phyloP scores from a whole-genome alignment of 208 protist species.

The Tritrichomonas foetus region DNA sequence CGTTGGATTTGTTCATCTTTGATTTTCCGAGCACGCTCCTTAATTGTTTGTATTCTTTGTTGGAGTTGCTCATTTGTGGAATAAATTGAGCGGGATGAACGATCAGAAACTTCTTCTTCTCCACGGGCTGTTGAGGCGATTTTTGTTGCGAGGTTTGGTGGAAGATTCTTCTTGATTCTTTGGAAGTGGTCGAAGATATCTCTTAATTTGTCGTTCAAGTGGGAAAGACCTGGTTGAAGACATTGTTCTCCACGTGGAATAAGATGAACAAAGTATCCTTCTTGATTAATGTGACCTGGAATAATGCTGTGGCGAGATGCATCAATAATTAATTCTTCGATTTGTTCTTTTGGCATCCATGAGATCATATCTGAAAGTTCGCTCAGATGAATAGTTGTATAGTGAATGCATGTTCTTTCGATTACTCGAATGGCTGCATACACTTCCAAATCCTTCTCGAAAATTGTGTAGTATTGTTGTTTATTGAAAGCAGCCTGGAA shows the following conservation, averaged over 20 bases:
- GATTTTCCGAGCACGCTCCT: too few relatives aligned
- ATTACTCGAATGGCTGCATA: not conserved
- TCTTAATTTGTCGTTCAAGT: not conserved
- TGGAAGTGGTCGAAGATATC: conserved; percentile 33
- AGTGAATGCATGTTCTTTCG: not conserved
- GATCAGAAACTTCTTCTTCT: too few relatives aligned
- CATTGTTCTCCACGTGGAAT: not conserved
- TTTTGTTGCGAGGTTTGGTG: too few relatives aligned
- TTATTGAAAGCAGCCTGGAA: not conserved
- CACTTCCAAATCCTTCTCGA: not conserved
- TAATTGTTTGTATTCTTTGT: not conserved
- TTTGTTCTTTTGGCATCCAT: not conserved
- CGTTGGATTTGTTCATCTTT: not conserved
- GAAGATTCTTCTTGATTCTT: not conserved
- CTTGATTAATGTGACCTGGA: not conserved
- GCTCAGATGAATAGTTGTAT: not conserved
- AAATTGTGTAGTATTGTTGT: not conserved
- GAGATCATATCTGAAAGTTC: not conserved
- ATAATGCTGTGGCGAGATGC: not conserved
- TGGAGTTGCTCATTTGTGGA: not conserved
- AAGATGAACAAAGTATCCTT: not conserved
- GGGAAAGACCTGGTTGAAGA: not conserved
- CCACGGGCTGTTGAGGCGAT: too few relatives aligned
- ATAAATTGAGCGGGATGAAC: not conserved
- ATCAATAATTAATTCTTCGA: not conserved